A percentile compares a stretch with the other conserved stretches of the same genome.
Evolutionary conservation across 306 rosid species (phyloP).

Genomic region (Casuarina equisetifolia): DNA sequence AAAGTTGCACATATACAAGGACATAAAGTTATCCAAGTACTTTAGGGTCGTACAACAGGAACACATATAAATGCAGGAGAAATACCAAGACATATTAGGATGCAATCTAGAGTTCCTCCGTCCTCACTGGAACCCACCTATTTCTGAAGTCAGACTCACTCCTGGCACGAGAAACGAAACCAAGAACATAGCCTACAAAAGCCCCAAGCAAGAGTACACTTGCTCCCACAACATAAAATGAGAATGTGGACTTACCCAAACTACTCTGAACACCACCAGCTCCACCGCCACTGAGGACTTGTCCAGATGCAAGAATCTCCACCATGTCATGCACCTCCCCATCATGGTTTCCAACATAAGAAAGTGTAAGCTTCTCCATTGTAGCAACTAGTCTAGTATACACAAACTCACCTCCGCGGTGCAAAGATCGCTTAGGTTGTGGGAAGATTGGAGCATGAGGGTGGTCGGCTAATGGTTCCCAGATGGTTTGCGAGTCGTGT

Average conservation of each 20-base stretch:
- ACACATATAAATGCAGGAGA: neutral
- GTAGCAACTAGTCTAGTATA: constrained; percentile 76
- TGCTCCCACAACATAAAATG: constrained; percentile 44
- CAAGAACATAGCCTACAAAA: constrained; percentile 68
- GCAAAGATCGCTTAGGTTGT: constrained; percentile 66
- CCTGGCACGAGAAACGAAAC: constrained; percentile 56
- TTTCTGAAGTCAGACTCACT: constrained; percentile 37
- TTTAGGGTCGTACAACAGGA: constrained; percentile 2
- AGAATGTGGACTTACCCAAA: constrained; percentile 20
- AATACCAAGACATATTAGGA: constrained; percentile 12
- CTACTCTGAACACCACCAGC: constrained; percentile 4
- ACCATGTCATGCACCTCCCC: constrained; percentile 52
- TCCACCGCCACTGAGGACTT: constrained; percentile 33
- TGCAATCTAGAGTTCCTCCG: constrained; percentile 41
- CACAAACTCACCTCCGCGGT: constrained; percentile 88
- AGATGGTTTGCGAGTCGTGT: constrained; percentile 64
- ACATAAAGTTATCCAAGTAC: neutral
- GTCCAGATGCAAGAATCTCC: constrained; percentile 56
- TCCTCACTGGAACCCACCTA: constrained; percentile 70
- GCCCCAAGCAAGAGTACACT: constrained; percentile 59
- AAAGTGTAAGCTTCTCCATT: constrained; percentile 43
- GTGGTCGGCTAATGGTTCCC: constrained; percentile 53
- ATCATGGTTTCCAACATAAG: constrained; percentile 58
- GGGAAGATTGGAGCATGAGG: constrained; percentile 68
- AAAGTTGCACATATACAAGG: constrained; percentile 33